A percentile compares a stretch with the other conserved stretches of the same genome.
Conservation (phyloP, 805 yeast genomes). For the Tetrapisispora fleetii region DNA sequence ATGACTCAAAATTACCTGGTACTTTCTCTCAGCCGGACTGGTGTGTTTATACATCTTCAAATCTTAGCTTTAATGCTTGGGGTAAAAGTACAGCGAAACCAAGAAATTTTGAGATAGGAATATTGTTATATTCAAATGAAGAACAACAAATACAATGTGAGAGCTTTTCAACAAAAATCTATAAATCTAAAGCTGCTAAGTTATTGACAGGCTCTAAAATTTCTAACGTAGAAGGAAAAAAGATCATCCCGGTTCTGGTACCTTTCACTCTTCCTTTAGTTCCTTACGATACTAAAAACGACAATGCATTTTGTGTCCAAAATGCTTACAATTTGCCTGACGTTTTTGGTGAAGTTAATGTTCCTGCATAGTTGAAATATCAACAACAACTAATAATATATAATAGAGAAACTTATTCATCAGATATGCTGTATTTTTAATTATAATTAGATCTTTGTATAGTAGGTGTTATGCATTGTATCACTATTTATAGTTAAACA, state of each 20-base stretch:
- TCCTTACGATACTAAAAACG: conserved; percentile 11
- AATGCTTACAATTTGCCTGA: conserved; percentile 11
- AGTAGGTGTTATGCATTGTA: too few relatives aligned
- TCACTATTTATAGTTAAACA: too few relatives aligned
- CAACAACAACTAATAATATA: too few relatives aligned
- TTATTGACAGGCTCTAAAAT: neutral
- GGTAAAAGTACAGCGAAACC: conserved; percentile 37
- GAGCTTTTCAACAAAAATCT: conserved; percentile 17
- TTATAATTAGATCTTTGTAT: too few relatives aligned
- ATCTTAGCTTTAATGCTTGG: conserved; percentile 75
- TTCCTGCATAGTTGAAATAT: neutral
- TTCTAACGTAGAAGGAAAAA: neutral
- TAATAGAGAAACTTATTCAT: too few relatives aligned
- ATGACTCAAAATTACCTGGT: neutral
- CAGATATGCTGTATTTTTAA: too few relatives aligned
- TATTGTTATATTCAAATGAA: conserved; percentile 32
- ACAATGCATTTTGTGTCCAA: conserved; percentile 14
- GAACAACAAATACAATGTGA: conserved; percentile 7
- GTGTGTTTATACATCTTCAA: conserved; percentile 67
- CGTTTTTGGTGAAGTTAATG: conserved; percentile 6
- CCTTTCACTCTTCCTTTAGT: conserved; percentile 18
- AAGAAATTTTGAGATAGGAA: conserved; percentile 48
- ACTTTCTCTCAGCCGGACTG: conserved; percentile 37
- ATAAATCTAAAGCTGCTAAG: conserved; percentile 3
- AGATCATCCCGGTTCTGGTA: conserved; percentile 8